Conservation (phyloP, 73 alveolate species). For the Symbiodinium natans region DNA sequence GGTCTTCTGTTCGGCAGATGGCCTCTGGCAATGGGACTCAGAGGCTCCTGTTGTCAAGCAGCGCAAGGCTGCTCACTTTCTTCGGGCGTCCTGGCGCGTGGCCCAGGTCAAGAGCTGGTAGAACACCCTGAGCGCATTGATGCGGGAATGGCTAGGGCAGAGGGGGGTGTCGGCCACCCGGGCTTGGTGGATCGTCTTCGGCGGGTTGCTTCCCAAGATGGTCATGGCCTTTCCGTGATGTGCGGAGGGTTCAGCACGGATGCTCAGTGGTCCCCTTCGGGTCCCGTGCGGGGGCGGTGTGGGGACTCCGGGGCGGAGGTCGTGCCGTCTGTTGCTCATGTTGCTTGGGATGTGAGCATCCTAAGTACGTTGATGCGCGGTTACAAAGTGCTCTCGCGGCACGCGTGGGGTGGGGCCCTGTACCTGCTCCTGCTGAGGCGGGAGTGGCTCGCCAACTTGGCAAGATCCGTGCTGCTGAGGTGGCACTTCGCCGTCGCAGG, state of each 20-base stretch:
- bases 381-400: too few relatives aligned
- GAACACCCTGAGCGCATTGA: not conserved
- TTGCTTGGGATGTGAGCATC: too few relatives aligned
- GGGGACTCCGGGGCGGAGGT: not conserved
- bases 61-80: not conserved
- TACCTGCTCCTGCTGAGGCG: too few relatives aligned
- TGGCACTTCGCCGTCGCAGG: too few relatives aligned
- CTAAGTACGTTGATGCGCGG: too few relatives aligned
- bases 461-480: too few relatives aligned
- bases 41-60: too few relatives aligned
- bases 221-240: not conserved
- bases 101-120: not conserved
- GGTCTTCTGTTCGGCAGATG: not conserved
- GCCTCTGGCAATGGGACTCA: not conserved
- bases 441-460: too few relatives aligned
- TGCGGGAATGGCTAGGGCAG: not conserved
- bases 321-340: not conserved
- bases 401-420: too few relatives aligned
- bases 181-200: not conserved
- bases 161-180: not conserved
- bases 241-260: constrained; percentile 15
- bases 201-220: not conserved
- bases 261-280: not conserved
- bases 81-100: not conserved
- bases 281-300: not conserved